phyloP scores from a whole-genome alignment of 192 early-diverging fungal genomes.

The Entophlyctis helioformis region DNA sequence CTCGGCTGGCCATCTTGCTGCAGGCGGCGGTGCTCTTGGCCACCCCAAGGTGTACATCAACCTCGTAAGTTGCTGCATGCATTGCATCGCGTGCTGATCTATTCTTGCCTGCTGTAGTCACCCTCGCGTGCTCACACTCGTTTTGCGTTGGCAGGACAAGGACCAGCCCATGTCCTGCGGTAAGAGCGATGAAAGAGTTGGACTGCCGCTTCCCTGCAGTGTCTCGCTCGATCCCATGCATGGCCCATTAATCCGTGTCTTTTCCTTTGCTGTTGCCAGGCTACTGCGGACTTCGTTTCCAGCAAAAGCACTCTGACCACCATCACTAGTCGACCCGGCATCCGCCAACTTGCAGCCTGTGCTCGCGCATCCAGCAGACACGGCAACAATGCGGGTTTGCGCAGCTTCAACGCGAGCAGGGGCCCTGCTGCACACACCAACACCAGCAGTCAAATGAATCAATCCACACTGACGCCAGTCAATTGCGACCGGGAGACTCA shows the following conservation, averaged over 20 bases:
- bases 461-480: no score
- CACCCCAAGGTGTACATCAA: constrained; percentile 94
- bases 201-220: not conserved
- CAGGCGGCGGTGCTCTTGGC: constrained; percentile 76
- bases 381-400: no score
- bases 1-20: not conserved
- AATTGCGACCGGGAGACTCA: no score
- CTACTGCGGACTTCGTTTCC: constrained; percentile 62
- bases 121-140: not conserved
- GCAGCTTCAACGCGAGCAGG: no score
- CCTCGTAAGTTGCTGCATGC: constrained; percentile 61
- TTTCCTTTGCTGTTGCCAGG: constrained; percentile 3
- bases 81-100: no score
- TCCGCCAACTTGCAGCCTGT: no score
- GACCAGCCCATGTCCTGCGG: constrained; percentile 61
- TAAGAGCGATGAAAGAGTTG: constrained; percentile 4
- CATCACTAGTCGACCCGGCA: no score
- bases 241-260: not conserved
- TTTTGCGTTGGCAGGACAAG: constrained; percentile 25
- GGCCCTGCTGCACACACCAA: no score
- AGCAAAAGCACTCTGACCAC: constrained; percentile 62
- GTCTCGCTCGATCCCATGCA: not conserved
- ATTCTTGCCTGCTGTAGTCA: not conserved
- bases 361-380: no score
- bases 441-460: no score